phyloP scores from a whole-genome alignment of 371 early-diverging fungal genomes.

The Cokeromyces recurvatus region DNA sequence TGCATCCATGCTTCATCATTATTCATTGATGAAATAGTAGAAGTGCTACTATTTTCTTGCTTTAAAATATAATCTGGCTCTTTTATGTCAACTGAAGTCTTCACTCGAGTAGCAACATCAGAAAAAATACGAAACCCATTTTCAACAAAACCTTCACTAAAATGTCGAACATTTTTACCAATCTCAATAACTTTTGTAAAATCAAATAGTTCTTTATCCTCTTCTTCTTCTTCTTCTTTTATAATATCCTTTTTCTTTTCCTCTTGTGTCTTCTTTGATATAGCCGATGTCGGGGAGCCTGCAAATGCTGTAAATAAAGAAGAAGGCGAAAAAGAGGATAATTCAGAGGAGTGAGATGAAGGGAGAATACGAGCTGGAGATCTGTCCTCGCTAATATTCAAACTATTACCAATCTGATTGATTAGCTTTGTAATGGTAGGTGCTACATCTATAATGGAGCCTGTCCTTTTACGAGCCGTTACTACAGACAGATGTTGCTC shows the following conservation, averaged over 20 bases:
- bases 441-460: slow-evolving; percentile 24
- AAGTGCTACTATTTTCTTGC: not conserved
- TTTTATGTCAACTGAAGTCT: slow-evolving; percentile 9
- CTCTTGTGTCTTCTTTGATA: slow-evolving; percentile 6
- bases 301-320: slow-evolving; percentile 33
- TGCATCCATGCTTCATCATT: slow-evolving; percentile 8
- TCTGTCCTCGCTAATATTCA: no score
- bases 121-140: slow-evolving; percentile 36
- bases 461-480: slow-evolving; percentile 13
- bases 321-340: slow-evolving; percentile 22
- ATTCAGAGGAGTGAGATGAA: not conserved
- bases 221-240: slow-evolving; percentile 16
- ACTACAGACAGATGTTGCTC: no score
- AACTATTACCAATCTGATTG: slow-evolving; percentile 20
- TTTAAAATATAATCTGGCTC: not conserved
- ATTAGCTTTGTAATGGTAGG: slow-evolving; percentile 30
- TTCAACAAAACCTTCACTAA: slow-evolving; percentile 32
- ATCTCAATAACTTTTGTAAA: slow-evolving; percentile 37
- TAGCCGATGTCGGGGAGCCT: slow-evolving; percentile 26
- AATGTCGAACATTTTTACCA: slow-evolving; percentile 28
- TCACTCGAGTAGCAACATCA: slow-evolving; percentile 31
- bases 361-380: no score
- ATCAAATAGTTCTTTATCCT: slow-evolving; percentile 34
- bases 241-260: no score
- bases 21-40: not conserved